Evolutionary conservation across 108 stramenopile species (phyloP), one percentile per base, ranked within the genome.

Genomic region (Cyclostephanos tholiformis): DNA sequence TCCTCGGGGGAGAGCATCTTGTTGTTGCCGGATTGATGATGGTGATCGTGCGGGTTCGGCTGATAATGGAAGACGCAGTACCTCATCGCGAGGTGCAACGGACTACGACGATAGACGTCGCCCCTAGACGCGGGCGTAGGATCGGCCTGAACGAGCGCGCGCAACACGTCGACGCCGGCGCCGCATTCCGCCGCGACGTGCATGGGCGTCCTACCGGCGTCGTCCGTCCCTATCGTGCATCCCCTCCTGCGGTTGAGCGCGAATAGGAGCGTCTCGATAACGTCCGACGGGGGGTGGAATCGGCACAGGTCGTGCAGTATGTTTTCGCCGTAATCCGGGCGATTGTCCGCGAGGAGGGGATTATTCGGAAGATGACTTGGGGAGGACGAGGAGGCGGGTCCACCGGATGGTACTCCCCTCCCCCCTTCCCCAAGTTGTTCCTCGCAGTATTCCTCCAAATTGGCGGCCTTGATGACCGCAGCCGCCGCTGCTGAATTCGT

Each of bases 131-230:
- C 79, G 12, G 79, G 67, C 6, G 27, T 25, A 9, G 79, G 79
- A 63, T 80, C 72, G 1, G 66, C 71, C 14, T 61, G 56, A 10
- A 55, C 60, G 50, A 80, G 43, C 22, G 79, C 79, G 22, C 73
- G 72, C 46, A 80, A 68, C n/a, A 73, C 67, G 1, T 13, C 23
- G 1, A 52, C 35, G 19, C 22, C 17, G 11, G 79, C 79, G 2
- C 79, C 79, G 44, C 19, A 80, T 8, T 67, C 71, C n/a, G 65
- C 66, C n/a, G 79, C 79, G 46, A 80, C 72, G 49, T 80, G 79
- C n/a, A 80, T 49, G 8, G 79, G 79, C 8, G 72, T 80, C n/a
- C 67, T 50, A 0, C 79, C 72, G 23, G 36, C 1, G 6, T 62
- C 50, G 49, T 80, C 79, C 6, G 35, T 72, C 22, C 66, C 67